Evolutionary conservation across 2,329 filamentous ascomycete species (phyloP), one percentile per base, ranked within the genome.

Genomic region (Trichophaea hybrida): DNA sequence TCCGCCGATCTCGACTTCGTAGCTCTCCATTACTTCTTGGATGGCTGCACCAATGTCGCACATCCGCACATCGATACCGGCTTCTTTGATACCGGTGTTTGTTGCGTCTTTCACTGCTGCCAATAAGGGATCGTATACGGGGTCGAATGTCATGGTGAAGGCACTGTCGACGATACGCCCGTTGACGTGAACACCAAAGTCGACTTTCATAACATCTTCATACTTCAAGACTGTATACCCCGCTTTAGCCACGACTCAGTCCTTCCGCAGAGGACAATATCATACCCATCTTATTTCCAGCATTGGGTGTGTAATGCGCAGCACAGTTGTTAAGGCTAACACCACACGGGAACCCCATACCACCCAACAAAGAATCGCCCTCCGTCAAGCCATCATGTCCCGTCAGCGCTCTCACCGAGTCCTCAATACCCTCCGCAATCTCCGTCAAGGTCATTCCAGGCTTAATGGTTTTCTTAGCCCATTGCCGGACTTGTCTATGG

Each of bases 21-120:
- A 93, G 72, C 86, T 90, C 74, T 94, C 89, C 88, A 94, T 94
- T 33, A 85, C 81, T 73, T 94, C 88, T 73, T 94, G 89, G 68
- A 94, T 91, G 15, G 81, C 78, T 7, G 80, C 85, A 61, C 89
- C 87, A 64, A 94, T 86, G 69, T 94, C 88, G 64, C 85, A 84
- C 68, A 96, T 83, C 59, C 90, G 83, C 51, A 88, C 89, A 70
- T 96, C 90, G 69, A 96, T 94, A 68, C 90, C 90, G 5, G 90
- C 89, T 75, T 94, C 86, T 77, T 75, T 83, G 69, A 96, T 80
- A 69, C 91, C 91, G 17, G 82, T 82, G 65, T 86, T 84, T 31
- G 83, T 86, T 44, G 81, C 81, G 67, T 82, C 82, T 70, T 80
- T 83, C 59, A 84, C 83, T 1, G 83, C 82, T 32, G 76, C 77